Evolutionary conservation across 129 eudicot genomes (phyloP).

Genomic region (Chrysanthemum makinoi): DNA sequence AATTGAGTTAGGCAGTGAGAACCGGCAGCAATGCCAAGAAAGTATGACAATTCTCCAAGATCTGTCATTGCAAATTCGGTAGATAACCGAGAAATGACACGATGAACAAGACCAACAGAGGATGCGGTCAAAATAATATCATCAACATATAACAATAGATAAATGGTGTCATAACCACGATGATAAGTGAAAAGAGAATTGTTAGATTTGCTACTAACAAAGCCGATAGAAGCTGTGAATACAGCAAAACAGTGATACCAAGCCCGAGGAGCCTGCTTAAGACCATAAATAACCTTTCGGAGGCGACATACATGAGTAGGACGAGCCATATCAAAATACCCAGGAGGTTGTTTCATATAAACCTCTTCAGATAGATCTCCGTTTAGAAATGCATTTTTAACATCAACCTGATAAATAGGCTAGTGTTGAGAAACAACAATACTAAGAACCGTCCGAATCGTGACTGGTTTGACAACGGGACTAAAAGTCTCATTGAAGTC

Average conservation of each 20-base stretch:
- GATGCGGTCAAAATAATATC: too few species aligned
- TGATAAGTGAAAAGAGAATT: too few species aligned
- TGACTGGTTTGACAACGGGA: neutral
- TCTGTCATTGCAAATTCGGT: neutral
- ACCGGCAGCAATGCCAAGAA: too few species aligned
- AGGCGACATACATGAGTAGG: neutral
- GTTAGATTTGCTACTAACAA: neutral
- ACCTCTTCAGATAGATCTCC: neutral
- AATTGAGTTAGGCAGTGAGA: too few species aligned
- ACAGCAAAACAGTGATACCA: neutral
- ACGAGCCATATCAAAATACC: neutral
- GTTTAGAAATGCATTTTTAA: neutral
- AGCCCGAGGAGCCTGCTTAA: neutral
- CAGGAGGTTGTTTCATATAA: slow-evolving; percentile 3
- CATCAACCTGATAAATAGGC: neutral
- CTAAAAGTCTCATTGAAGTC: neutral
- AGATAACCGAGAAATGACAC: too few species aligned
- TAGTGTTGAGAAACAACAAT: neutral
- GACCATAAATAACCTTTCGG: neutral
- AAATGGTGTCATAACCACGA: too few species aligned
- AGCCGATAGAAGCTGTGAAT: neutral
- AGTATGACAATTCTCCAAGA: too few species aligned
- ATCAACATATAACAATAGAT: too few species aligned
- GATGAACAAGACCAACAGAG: too few species aligned
- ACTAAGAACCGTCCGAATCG: neutral